A percentile compares a stretch with the other conserved stretches of the same genome.
phyloP scores from a whole-genome alignment of 1,284 basidiomycete genomes.

The Naganishia sp. region DNA sequence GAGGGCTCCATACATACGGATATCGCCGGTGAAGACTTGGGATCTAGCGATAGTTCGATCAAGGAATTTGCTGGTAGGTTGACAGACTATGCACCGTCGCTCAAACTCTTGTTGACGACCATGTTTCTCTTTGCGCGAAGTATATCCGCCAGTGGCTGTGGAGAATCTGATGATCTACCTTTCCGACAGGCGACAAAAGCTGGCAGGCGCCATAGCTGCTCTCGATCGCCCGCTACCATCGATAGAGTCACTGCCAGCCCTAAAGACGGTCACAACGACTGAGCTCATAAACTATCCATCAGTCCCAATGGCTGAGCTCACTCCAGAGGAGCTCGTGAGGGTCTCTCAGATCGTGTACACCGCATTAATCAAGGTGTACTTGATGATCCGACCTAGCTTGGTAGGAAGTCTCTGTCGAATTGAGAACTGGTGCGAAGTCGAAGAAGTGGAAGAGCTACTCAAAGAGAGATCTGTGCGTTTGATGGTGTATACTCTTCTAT shows the following conservation, averaged over 20 bases:
- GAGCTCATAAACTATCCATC: constrained; percentile 75
- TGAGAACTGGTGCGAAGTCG: constrained; percentile 96
- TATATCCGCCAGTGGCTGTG: constrained; percentile 48
- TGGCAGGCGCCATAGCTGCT: constrained; percentile 69
- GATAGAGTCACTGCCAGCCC: constrained; percentile 42
- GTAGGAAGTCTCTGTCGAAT: constrained; percentile 86
- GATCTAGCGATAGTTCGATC: constrained; percentile 18
- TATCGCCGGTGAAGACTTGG: constrained; percentile 13
- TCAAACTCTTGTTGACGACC: neutral
- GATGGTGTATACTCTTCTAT: neutral
- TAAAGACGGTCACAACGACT: constrained; percentile 59
- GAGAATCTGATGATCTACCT: constrained; percentile 61
- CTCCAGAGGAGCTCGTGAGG: constrained; percentile 75
- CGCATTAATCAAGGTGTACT: constrained; percentile 89
- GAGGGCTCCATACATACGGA: constrained; percentile 8
- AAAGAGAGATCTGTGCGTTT: constrained; percentile 70
- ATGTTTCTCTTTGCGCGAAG: constrained; percentile 8
- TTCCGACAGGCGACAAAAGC: constrained; percentile 80
- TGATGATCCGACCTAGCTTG: constrained; percentile 77
- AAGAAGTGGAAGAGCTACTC: constrained; percentile 87
- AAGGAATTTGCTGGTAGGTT: constrained; percentile 33
- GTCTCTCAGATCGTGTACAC: constrained; percentile 95
- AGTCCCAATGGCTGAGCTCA: constrained; percentile 66
- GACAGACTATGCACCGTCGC: neutral
- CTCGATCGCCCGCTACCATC: constrained; percentile 68